Base-by-base conservation (phyloP, 495 filamentous ascomycete species). In the Halenospora varia region DNA sequence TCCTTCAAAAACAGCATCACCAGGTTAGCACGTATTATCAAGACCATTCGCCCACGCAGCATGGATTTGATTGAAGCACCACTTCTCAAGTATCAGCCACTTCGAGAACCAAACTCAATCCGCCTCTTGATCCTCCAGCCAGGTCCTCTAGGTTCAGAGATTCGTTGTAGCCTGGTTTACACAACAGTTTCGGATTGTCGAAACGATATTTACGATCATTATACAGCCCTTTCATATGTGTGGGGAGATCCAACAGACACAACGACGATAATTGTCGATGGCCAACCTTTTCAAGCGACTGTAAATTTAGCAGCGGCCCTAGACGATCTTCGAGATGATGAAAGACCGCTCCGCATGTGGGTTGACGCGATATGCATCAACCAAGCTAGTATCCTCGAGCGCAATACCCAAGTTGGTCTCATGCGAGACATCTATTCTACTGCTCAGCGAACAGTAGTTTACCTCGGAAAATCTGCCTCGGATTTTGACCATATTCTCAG, bases 301-400 rank as follows among this genome's bases (percentile, higher is more conserved):
- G 23, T 40, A 2, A 60, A 47, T 23, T 51, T 60, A 3, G n/a
- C 11, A 2, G 40, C 1, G 15, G 57, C 57, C 10, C 35, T 55
- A 3, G 25, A 24, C 4, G 24, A 25, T 40, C 22, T 60, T 1
- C 46, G 55, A 17, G 25, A 55, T 10, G 24, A 3, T 3, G 48
- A 2, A 9, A 35, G 20, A 20, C 22, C 22, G 6, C 26, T 18
- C 11, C 22, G 46, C 4, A 3, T 55, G 11, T 69, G 68, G 69
- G 59, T 62, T 11, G 68, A 72, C 49, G 62, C 64, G 2, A 52
- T 72, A 15, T 70, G 59, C 53, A 70, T 72, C 17, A 58, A 72
- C 35, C 68, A 70, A 46, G 29, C 48, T 4, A 53, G 69, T 54
- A 4, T 23, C 11, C n/a, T 20, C 9, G 69, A 72, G 52, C 60